Evolutionary conservation across 2,329 filamentous ascomycete genomes (phyloP).

Genomic region (Colletotrichum cereale): DNA sequence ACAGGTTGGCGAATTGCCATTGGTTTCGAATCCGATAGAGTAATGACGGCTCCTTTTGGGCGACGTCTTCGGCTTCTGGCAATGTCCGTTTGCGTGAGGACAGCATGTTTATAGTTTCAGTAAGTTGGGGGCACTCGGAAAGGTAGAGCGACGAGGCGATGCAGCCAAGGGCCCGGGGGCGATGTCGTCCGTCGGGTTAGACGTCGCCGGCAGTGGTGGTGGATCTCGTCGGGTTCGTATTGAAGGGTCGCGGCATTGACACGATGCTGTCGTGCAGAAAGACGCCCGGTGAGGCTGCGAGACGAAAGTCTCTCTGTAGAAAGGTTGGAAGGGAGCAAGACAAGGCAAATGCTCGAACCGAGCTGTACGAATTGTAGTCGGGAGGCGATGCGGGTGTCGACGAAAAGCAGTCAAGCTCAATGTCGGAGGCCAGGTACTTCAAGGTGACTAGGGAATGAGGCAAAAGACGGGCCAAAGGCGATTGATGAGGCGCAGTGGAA

Average conservation of each 20-base stretch:
- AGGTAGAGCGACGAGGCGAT: neutral
- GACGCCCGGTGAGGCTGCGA: neutral
- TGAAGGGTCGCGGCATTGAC: conserved; percentile 22
- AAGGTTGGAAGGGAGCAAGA: neutral
- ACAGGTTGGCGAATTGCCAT: conserved; percentile 96
- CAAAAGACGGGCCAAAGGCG: neutral
- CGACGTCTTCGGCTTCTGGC: conserved; percentile 56
- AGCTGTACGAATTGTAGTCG: neutral
- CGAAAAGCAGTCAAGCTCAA: neutral
- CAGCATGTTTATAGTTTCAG: conserved; percentile 51
- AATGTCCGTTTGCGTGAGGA: conserved; percentile 62
- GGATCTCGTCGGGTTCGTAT: conserved; percentile 1
- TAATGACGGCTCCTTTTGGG: conserved; percentile 52
- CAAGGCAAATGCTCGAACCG: neutral
- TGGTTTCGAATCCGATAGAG: conserved; percentile 83
- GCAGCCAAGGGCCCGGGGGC: neutral
- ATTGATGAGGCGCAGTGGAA: neutral
- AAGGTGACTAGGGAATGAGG: neutral
- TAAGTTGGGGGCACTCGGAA: neutral
- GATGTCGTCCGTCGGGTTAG: neutral
- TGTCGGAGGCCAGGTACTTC: neutral
- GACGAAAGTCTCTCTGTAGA: neutral
- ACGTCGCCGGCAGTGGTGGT: neutral
- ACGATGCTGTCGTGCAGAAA: conserved; percentile 6
- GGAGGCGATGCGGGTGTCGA: neutral